Base-by-base conservation (phyloP, 2,329 filamentous ascomycete species). In the Ascochyta koolunga region DNA sequence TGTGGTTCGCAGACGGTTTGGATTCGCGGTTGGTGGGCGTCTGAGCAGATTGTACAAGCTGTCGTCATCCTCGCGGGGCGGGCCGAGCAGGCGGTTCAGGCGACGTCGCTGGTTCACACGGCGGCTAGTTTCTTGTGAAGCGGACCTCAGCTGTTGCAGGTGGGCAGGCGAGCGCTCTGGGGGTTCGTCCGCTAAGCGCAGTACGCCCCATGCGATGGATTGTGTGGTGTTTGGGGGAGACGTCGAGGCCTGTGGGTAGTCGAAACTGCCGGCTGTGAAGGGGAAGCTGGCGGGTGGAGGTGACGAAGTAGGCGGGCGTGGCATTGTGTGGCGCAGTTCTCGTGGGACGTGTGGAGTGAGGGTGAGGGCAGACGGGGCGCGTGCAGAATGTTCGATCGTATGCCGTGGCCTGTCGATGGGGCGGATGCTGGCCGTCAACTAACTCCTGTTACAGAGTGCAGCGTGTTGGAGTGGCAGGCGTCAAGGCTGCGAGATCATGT, bases 161-260 rank as follows among this genome's bases (percentile, higher is more conserved):
- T 64, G 39, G 19, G 61, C 47, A 24, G 35, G 41, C 18, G 56
- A 43, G 15, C 53, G 46, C 29, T 54, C 56, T 5, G 50, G 46
- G n/a, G 49, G 56, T 32, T 59, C 60, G 27, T 55, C 44, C 31
- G 56, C 43, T 8, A 55, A 29, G 33, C 43, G 58, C 48, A 59
- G 46, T 16, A 56, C 53, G 31, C 56, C 58, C 9, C 54, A 36
- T 19, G 52, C 31, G 1, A 42, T 38, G 16, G 58, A 41, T 33
- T 56, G 55, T 19, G 54, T 24, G n/a, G 55, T 21, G 11, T 44
- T 47, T 8, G 51, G 62, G 7, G 64, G 56, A 5, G 71, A 69
- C 6, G 66, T 54, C n/a, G 69, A 72, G 36, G 78, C 78, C 38
- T 77, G 76, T 19, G 79, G 78, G 47, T 75, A 74, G 66, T 80